Evolutionary conservation across 108 stramenopile genomes (phyloP).

Genomic region (Halocafeteria seosinensis): DNA sequence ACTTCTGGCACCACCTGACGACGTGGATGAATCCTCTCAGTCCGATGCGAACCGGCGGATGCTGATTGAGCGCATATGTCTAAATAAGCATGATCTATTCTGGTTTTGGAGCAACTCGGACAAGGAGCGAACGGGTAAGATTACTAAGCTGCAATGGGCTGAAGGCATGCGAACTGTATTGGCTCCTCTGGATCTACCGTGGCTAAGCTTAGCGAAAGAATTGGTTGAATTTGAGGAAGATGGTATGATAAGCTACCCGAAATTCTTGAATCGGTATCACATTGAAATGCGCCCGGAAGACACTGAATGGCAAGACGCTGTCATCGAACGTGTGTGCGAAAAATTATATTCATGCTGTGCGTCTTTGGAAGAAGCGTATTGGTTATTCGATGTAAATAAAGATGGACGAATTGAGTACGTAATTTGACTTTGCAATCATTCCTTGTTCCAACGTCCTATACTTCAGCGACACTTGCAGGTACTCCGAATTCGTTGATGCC

Average conservation of each 20-base stretch:
- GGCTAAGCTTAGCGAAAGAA: slow-evolving; percentile 20
- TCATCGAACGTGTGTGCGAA: slow-evolving; percentile 34
- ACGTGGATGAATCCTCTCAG: slow-evolving; percentile 20
- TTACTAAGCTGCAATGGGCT: slow-evolving; percentile 34
- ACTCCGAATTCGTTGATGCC: slow-evolving; percentile 30
- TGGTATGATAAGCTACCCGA: slow-evolving; percentile 31
- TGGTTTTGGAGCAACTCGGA: slow-evolving; percentile 39
- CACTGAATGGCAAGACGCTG: slow-evolving; percentile 24
- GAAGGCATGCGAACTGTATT: slow-evolving; percentile 36
- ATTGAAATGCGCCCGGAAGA: slow-evolving; percentile 25
- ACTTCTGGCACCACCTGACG: background rate
- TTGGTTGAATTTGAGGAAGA: slow-evolving; percentile 31
- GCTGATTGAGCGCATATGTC: slow-evolving; percentile 39
- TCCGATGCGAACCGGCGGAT: slow-evolving; percentile 18
- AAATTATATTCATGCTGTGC: slow-evolving; percentile 29
- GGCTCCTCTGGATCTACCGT: slow-evolving; percentile 27
- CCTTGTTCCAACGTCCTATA: too few species aligned
- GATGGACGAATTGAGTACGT: slow-evolving; percentile 27
- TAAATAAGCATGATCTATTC: slow-evolving; percentile 32
- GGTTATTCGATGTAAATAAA: slow-evolving; percentile 26
- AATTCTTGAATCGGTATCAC: slow-evolving; percentile 33
- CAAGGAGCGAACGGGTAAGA: slow-evolving; percentile 19
- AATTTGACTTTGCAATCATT: too few species aligned
- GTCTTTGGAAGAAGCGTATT: slow-evolving; percentile 18
- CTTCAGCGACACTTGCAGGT: too few species aligned